These are phyloP conservation scores for Lepidopterella palustris DNA, from an alignment of 495 filamentous ascomycete species.

Conservation along the genomic window DNA sequence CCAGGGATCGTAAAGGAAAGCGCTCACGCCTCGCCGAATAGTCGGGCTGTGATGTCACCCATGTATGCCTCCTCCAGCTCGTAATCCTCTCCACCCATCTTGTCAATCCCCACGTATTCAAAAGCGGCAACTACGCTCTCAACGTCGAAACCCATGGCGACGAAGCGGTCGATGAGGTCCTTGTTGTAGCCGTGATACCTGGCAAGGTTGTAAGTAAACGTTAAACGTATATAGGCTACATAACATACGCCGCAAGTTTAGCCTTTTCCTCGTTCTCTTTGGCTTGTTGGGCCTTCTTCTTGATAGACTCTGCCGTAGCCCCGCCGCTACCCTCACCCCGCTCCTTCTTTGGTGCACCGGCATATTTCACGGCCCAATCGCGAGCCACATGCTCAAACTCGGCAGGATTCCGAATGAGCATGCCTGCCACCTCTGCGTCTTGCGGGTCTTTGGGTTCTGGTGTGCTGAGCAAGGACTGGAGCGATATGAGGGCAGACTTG, in stretches of 20 bases:
- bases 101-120: conserved; percentile 71
- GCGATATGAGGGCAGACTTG: conserved; percentile 85
- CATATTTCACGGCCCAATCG: conserved; percentile 83
- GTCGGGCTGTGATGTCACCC: conserved; percentile 78
- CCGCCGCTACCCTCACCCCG: conserved; percentile 46
- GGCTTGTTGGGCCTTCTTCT: conserved; percentile 39
- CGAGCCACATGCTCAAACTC: conserved; percentile 77
- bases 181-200: conserved; percentile 90
- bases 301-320: conserved; percentile 38
- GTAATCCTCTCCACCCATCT: conserved; percentile 69
- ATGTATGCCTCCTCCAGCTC: conserved; percentile 79
- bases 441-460: conserved; percentile 96
- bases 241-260: conserved; percentile 35
- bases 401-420: conserved; percentile 73
- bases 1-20: background rate
- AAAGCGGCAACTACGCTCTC: conserved; percentile 81
- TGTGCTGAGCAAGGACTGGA: conserved; percentile 86
- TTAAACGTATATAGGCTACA: background rate
- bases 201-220: conserved; percentile 1
- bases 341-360: conserved; percentile 62
- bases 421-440: conserved; percentile 89
- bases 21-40: conserved; percentile 60
- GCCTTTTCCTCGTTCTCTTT: conserved; percentile 47
- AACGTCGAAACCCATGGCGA: conserved; percentile 91
- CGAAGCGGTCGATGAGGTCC: conserved; percentile 79